Percentiles rank a stretch among this genome's conserved stretches.
phyloP scores from a whole-genome alignment of 441 rosid species.

The Geranium incanum region DNA sequence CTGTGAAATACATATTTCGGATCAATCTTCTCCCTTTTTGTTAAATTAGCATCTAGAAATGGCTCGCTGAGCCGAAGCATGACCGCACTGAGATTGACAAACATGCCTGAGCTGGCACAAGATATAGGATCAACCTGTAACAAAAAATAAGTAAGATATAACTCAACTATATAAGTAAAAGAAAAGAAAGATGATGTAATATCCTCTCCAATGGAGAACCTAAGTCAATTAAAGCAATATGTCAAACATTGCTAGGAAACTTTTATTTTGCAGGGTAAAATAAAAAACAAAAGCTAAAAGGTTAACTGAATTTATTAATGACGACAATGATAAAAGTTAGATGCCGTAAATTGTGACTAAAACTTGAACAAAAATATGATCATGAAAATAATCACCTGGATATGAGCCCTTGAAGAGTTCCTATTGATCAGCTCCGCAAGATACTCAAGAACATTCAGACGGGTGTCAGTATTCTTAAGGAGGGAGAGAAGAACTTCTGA shows the following conservation, averaged over 20 bases:
- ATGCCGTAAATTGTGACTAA: conserved; percentile 4
- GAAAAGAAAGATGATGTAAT: not conserved
- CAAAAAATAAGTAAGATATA: conserved; percentile 20
- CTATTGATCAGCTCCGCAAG: conserved; percentile 92
- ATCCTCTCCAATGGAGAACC: not conserved
- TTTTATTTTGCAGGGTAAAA: not conserved
- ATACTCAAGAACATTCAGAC: conserved; percentile 80
- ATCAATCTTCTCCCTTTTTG: conserved; percentile 80
- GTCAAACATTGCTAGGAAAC: not conserved
- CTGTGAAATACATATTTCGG: conserved; percentile 65
- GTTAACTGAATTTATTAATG: not conserved
- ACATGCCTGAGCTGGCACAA: conserved; percentile 98
- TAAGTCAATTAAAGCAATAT: too few species aligned
- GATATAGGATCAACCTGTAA: conserved; percentile 82
- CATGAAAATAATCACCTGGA: conserved; percentile 48
- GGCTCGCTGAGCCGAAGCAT: conserved; percentile 93
- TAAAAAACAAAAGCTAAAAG: not conserved
- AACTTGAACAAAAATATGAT: not conserved
- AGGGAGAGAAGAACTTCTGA: conserved; percentile 60
- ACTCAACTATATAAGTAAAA: conserved; percentile 8
- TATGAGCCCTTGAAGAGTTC: conserved; percentile 76
- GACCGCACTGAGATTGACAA: conserved; percentile 86
- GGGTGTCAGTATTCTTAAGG: conserved; percentile 62
- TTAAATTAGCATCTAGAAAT: conserved; percentile 69
- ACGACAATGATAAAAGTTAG: not conserved